A percentile compares a stretch with the other conserved stretches of the same genome.
These are phyloP conservation scores for Dendrocalamus latiflorus DNA, from an alignment of 202 grass and related monocot species.

Conservation along the genomic window DNA sequence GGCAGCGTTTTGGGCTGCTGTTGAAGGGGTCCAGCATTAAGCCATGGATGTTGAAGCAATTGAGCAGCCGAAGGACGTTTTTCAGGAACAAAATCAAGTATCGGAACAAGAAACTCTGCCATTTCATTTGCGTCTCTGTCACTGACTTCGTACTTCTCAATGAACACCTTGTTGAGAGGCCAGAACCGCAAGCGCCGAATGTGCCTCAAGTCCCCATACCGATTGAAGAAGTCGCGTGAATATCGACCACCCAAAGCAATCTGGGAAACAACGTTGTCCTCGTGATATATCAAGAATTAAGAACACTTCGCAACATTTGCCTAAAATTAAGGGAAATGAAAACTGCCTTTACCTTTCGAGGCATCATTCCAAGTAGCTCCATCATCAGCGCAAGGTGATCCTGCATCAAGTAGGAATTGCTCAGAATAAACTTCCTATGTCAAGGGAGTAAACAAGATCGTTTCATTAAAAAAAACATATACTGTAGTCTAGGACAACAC, in stretches of 20 bases:
- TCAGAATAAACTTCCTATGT: constrained; percentile 22
- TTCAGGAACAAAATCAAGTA: constrained; percentile 93
- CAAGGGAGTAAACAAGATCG: not conserved
- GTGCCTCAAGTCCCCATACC: constrained; percentile 90
- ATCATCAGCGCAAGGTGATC: constrained; percentile 98
- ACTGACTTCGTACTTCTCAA: constrained; percentile 86
- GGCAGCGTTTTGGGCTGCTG: no score
- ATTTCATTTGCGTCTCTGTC: constrained; percentile 57
- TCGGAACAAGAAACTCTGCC: constrained; percentile 80
- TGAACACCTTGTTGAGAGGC: constrained; percentile 84
- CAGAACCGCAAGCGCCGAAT: constrained; percentile 87
- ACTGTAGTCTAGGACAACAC: not conserved
- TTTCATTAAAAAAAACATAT: not conserved
- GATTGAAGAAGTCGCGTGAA: constrained; percentile 91
- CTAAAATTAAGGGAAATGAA: not conserved
- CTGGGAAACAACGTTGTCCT: constrained; percentile 32
- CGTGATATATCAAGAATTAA: not conserved
- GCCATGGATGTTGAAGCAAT: constrained; percentile 87
- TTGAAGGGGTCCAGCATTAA: no score
- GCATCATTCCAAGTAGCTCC: constrained; percentile 98
- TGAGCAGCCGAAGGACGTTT: constrained; percentile 72
- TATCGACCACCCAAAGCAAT: constrained; percentile 91
- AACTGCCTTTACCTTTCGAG: constrained; percentile 63
- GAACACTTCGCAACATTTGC: not conserved
- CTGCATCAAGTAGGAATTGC: constrained; percentile 43